Conservation (phyloP, 257 asterid genomes). For the Cordia subcordata region DNA sequence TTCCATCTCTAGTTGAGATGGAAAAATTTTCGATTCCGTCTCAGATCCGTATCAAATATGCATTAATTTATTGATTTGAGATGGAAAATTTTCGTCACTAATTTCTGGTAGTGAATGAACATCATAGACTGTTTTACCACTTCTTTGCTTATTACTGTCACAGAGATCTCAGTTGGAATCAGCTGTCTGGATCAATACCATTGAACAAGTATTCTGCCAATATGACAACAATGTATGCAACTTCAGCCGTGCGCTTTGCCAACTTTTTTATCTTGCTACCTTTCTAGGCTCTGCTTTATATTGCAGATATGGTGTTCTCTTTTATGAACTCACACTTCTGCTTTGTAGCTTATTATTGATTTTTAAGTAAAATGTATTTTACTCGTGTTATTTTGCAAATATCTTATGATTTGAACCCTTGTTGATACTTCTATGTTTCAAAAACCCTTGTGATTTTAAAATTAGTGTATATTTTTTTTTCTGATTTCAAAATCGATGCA, state of each 20-base stretch:
- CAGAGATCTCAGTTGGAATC: constrained; percentile 49
- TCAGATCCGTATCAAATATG: no score
- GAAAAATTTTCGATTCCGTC: no score
- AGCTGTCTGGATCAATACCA: constrained; percentile 35
- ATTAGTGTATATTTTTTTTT: no score
- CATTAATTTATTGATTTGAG: no score
- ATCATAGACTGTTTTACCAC: constrained; percentile 11
- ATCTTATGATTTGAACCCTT: no score
- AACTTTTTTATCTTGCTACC: not conserved
- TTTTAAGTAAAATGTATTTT: no score
- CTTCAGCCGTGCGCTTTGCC: not conserved
- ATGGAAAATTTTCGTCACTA: no score
- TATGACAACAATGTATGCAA: constrained; percentile 41
- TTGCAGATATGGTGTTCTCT: not conserved
- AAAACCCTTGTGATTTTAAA: no score
- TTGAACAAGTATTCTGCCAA: constrained; percentile 24
- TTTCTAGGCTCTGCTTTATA: not conserved
- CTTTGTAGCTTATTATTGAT: not conserved
- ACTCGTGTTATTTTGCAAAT: not conserved
- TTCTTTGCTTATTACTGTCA: constrained; percentile 8
- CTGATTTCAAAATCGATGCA: no score
- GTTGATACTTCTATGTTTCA: no score
- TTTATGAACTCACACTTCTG: not conserved
- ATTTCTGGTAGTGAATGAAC: no score
- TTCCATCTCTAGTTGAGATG: no score